Evolutionary conservation across 2,329 filamentous ascomycete species (phyloP).

Genomic region (Microsporum audouinii): DNA sequence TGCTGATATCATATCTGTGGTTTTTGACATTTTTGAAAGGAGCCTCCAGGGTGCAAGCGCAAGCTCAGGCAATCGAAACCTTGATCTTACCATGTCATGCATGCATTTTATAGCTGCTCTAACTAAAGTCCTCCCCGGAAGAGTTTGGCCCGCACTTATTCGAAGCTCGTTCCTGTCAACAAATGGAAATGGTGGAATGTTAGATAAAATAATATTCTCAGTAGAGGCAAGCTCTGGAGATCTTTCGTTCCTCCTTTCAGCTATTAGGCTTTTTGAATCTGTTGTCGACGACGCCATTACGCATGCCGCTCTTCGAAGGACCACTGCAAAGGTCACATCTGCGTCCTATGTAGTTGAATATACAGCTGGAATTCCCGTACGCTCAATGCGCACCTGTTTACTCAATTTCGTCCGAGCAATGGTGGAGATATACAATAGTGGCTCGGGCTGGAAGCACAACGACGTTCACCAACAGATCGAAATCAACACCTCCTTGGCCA

Average conservation of each 20-base stretch:
- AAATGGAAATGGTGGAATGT: constrained; percentile 62
- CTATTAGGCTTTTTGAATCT: constrained; percentile 60
- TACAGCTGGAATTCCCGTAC: constrained; percentile 65
- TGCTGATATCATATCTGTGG: constrained; percentile 63
- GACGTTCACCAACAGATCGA: constrained; percentile 55
- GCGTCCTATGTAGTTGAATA: constrained; percentile 30
- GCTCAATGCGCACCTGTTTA: constrained; percentile 60
- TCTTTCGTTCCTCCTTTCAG: constrained; percentile 65
- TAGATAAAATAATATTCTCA: constrained; percentile 68
- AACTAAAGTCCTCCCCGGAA: constrained; percentile 59
- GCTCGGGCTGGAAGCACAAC: constrained; percentile 72
- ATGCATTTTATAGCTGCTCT: constrained; percentile 68
- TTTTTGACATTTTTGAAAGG: constrained; percentile 76
- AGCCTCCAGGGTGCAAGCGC: constrained; percentile 43
- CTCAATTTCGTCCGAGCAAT: constrained; percentile 62
- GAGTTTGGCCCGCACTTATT: constrained; percentile 82
- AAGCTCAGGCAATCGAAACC: constrained; percentile 51
- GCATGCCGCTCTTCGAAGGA: constrained; percentile 37
- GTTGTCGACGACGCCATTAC: constrained; percentile 64
- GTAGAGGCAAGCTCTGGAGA: constrained; percentile 66
- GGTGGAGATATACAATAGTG: constrained; percentile 76
- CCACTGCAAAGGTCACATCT: constrained; percentile 22
- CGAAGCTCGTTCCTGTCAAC: constrained; percentile 69
- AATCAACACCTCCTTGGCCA: constrained; percentile 57
- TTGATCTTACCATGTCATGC: constrained; percentile 61